Conservation (phyloP, 768 basidiomycete species). For the Trametes elegans region DNA sequence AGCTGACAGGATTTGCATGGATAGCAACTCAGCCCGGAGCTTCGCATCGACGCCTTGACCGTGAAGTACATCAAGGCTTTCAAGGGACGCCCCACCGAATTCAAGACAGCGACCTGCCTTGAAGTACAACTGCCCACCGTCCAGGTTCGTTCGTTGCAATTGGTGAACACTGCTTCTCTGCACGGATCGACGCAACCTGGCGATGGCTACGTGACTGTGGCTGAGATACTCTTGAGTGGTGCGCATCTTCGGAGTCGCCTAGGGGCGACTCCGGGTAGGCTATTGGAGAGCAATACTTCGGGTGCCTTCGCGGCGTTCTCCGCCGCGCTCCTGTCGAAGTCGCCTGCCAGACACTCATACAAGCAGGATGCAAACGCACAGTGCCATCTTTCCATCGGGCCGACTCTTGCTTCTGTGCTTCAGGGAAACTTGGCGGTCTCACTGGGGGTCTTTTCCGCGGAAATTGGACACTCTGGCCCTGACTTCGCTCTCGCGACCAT, state of each 20-base stretch:
- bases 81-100: background rate
- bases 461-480: conserved; percentile 32
- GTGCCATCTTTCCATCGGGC: conserved; percentile 19
- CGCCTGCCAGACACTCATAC: background rate
- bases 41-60: conserved; percentile 43
- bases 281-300: background rate
- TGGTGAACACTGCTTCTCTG: background rate
- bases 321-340: background rate
- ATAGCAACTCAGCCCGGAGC: conserved; percentile 38
- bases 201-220: conserved; percentile 29
- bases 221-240: conserved; percentile 22
- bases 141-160: conserved; percentile 42
- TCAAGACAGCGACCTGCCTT: conserved; percentile 27
- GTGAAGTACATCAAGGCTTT: conserved; percentile 33
- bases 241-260: background rate
- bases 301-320: conserved; percentile 3
- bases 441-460: conserved; percentile 23
- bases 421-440: conserved; percentile 21
- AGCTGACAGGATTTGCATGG: no score
- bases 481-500: conserved; percentile 24
- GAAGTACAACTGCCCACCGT: conserved; percentile 43
- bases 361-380: background rate
- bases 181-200: background rate
- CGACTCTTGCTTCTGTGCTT: background rate
- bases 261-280: background rate